Conservation (phyloP, 2,329 filamentous ascomycete species). For the Diaporthe capsici region DNA sequence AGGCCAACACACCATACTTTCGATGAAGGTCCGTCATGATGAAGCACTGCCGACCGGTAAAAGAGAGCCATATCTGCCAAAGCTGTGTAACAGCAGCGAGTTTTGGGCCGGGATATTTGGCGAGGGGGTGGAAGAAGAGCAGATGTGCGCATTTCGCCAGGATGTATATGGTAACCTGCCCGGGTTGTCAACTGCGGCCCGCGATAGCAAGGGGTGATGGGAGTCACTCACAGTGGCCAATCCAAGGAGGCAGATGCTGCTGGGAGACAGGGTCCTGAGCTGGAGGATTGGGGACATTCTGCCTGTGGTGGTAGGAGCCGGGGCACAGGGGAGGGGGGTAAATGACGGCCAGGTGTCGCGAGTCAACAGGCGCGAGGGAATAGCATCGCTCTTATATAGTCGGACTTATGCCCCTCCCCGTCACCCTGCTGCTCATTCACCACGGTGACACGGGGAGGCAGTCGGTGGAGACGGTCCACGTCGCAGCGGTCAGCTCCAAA, state of each 20-base stretch:
- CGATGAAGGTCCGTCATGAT: conserved; percentile 29
- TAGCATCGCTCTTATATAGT: not conserved
- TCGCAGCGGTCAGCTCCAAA: not conserved
- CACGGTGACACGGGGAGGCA: conserved; percentile 6
- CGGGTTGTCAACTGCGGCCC: not conserved
- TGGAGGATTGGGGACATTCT: conserved; percentile 17
- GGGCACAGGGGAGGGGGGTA: not conserved
- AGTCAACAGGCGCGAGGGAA: not conserved
- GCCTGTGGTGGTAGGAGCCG: not conserved
- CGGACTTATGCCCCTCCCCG: not conserved
- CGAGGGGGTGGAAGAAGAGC: conserved; percentile 37
- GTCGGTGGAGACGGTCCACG: not conserved
- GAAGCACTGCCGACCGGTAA: conserved; percentile 34
- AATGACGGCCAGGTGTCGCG: not conserved
- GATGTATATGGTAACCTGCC: conserved; percentile 16
- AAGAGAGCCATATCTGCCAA: conserved; percentile 13
- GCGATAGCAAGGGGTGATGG: not conserved
- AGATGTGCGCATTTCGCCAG: conserved; percentile 29
- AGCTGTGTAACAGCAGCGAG: conserved; percentile 36
- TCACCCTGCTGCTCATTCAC: not conserved
- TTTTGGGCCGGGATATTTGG: conserved; percentile 36
- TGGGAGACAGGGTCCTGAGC: not conserved
- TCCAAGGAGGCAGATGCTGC: conserved; percentile 35
- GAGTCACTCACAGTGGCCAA: conserved; percentile 30
- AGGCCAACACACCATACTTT: conserved; percentile 33